Conservation (phyloP, 768 basidiomycete species). For the Thelephora aurantiotincta region DNA sequence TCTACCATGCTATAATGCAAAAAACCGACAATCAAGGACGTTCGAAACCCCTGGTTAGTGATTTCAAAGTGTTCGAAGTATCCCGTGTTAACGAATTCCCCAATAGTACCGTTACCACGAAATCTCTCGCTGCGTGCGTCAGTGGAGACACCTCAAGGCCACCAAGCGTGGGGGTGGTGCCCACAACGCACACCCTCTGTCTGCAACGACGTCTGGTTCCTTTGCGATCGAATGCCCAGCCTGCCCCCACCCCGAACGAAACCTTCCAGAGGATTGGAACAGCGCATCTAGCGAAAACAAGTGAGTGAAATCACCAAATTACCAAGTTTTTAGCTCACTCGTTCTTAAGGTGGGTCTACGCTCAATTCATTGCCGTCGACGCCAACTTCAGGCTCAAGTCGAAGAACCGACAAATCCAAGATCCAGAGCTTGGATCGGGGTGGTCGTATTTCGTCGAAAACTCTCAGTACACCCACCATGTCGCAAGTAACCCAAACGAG, state of each 20-base stretch:
- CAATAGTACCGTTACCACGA: conserved; percentile 3
- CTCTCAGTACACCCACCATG: neutral
- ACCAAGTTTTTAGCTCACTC: neutral
- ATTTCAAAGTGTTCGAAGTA: too few species aligned
- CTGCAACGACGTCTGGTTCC: neutral
- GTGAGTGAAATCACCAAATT: neutral
- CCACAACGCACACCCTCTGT: neutral
- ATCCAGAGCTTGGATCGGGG: conserved; percentile 3
- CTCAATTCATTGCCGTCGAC: conserved; percentile 16
- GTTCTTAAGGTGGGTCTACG: conserved; percentile 17
- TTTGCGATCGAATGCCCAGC: too few species aligned
- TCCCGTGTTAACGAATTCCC: neutral
- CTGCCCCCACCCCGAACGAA: conserved; percentile 2
- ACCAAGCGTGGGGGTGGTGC: conserved; percentile 1
- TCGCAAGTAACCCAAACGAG: neutral
- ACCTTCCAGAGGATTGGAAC: conserved; percentile 1
- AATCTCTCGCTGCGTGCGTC: neutral
- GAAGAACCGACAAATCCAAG: conserved; percentile 11
- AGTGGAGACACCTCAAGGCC: conserved; percentile 1
- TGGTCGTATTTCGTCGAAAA: conserved; percentile 9
- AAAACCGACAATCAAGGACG: neutral
- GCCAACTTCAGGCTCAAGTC: conserved; percentile 18
- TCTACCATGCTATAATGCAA: neutral
- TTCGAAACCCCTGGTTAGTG: neutral
- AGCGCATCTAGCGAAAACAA: neutral